Conservation (phyloP, 805 yeast species). For the Spathaspora passalidarum region DNA sequence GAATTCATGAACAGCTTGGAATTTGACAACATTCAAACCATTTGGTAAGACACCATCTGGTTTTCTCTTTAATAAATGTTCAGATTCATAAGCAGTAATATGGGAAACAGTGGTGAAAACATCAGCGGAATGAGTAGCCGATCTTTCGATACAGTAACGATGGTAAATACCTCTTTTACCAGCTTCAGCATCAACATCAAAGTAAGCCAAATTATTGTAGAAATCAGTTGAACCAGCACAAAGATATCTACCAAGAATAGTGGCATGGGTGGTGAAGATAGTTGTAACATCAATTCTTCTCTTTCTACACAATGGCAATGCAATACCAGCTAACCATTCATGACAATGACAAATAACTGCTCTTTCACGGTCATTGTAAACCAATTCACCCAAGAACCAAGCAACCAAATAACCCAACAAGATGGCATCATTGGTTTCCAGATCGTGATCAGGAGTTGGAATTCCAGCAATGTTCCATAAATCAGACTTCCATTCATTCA, state of each 20-base stretch:
- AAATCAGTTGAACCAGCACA: slow-evolving; percentile 98
- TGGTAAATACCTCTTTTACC: slow-evolving; percentile 97
- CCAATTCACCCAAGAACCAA: slow-evolving; percentile 95
- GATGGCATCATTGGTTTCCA: slow-evolving; percentile 89
- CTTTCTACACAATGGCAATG: slow-evolving; percentile 86
- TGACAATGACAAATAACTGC: slow-evolving; percentile 94
- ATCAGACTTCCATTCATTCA: slow-evolving; percentile 94
- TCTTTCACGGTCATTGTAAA: slow-evolving; percentile 75
- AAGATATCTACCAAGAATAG: slow-evolving; percentile 87
- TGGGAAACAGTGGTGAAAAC: slow-evolving; percentile 97
- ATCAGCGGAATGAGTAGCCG: slow-evolving; percentile 94
- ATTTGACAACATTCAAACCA: slow-evolving; percentile 92
- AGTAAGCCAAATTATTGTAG: slow-evolving; percentile 81
- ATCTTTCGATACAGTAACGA: slow-evolving; percentile 93
- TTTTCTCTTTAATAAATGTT: slow-evolving; percentile 87
- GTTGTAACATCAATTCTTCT: slow-evolving; percentile 92
- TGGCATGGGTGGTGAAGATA: slow-evolving; percentile 96
- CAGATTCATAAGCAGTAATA: slow-evolving; percentile 95
- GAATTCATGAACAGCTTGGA: slow-evolving; percentile 96
- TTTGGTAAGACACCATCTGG: slow-evolving; percentile 98
- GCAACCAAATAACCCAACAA: slow-evolving; percentile 90
- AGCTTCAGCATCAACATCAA: slow-evolving; percentile 97
- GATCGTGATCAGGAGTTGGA: slow-evolving; percentile 88
- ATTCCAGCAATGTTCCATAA: slow-evolving; percentile 89
- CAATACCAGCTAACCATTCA: slow-evolving; percentile 98